phyloP scores from a whole-genome alignment of 352 stramenopile genomes.

The Poterioochromonas sp. region DNA sequence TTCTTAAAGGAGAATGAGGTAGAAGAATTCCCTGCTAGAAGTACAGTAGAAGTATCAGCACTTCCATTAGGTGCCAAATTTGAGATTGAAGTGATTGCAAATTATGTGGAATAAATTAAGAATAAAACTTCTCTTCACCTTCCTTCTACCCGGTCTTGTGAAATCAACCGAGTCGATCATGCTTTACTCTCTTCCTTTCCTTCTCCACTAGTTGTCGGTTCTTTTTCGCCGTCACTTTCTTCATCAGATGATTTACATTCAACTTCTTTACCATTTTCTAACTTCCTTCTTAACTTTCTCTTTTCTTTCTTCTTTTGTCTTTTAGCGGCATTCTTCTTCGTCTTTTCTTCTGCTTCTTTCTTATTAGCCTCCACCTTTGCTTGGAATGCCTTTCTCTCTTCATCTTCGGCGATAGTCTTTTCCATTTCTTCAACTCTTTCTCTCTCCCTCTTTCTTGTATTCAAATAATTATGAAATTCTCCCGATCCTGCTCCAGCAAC shows the following conservation, averaged over 20 bases:
- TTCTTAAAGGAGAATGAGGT: background rate
- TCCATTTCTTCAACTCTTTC: conserved; percentile 78
- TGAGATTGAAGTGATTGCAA: conserved; percentile 12
- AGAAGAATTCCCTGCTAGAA: background rate
- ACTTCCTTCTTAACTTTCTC: conserved; percentile 36
- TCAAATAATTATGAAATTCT: conserved; percentile 92
- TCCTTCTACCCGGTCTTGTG: background rate
- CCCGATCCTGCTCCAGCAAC: conserved; percentile 80
- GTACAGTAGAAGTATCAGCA: background rate
- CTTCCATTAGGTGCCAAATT: background rate
- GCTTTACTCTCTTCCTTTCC: background rate
- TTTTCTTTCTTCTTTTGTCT: conserved; percentile 36
- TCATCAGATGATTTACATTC: background rate
- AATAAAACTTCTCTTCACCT: too few relatives aligned
- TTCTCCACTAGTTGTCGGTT: background rate
- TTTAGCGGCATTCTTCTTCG: conserved; percentile 52
- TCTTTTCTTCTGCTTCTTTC: conserved; percentile 58
- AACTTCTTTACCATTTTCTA: background rate
- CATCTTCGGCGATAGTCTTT: conserved; percentile 57
- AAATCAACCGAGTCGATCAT: background rate
- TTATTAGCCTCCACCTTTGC: conserved; percentile 55
- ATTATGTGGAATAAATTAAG: too few relatives aligned
- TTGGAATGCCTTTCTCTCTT: conserved; percentile 59
- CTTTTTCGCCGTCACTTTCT: background rate
- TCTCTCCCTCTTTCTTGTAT: conserved; percentile 76